A percentile compares a stretch with the other conserved stretches of the same genome.
Conservation (phyloP, 2,329 filamentous ascomycete genomes). For the Neonectria coccinea region DNA sequence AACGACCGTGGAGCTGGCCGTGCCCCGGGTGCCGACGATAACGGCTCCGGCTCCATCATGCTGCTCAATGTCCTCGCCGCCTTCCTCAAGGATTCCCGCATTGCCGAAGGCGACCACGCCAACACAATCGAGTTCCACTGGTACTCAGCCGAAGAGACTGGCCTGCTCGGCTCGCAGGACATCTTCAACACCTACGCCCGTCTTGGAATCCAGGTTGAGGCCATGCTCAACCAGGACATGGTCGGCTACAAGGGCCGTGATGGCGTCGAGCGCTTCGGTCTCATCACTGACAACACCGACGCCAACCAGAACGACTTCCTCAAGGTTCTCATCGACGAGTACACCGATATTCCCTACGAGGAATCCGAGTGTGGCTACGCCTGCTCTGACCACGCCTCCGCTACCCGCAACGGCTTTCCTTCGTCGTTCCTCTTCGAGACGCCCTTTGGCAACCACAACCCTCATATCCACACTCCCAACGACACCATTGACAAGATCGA, state of each 20-base stretch:
- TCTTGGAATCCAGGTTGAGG: constrained; percentile 50
- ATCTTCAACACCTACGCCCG: constrained; percentile 55
- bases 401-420: constrained; percentile 73
- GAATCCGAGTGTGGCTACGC: constrained; percentile 66
- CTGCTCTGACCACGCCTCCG: constrained; percentile 74
- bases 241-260: constrained; percentile 53
- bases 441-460: constrained; percentile 70
- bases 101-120: constrained; percentile 69
- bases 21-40: constrained; percentile 42
- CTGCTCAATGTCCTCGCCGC: constrained; percentile 83
- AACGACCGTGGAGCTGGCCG: constrained; percentile 33
- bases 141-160: constrained; percentile 86
- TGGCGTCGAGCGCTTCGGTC: constrained; percentile 48
- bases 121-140: constrained; percentile 90
- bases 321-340: constrained; percentile 52
- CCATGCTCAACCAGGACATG: constrained; percentile 61
- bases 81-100: constrained; percentile 71
- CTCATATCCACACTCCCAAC: constrained; percentile 78
- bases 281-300: constrained; percentile 57
- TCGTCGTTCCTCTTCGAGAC: constrained; percentile 74
- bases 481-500: constrained; percentile 78
- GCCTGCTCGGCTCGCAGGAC: constrained; percentile 77
- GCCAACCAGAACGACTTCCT: constrained; percentile 52
- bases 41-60: constrained; percentile 62
- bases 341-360: constrained; percentile 55